Percentiles rank a stretch among this genome's conserved stretches.
Conservation (phyloP, 495 filamentous ascomycete genomes). For the Penicillium salamii region DNA sequence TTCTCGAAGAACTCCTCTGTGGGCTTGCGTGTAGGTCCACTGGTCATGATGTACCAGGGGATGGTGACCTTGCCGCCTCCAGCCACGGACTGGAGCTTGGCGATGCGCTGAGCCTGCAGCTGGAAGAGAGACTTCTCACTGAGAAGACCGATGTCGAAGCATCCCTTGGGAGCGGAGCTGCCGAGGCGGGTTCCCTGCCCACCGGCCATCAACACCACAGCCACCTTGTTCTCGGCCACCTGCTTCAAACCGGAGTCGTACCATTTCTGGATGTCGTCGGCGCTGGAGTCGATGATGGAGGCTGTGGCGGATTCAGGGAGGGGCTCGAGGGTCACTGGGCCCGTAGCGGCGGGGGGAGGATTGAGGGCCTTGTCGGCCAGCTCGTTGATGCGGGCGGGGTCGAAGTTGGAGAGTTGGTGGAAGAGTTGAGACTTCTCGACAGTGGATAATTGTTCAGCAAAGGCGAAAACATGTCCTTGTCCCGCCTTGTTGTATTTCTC, state of each 20-base stretch:
- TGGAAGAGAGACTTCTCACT: conserved; percentile 95
- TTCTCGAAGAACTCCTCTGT: conserved; percentile 92
- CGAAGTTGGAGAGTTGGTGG: conserved; percentile 75
- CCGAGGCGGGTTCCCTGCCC: conserved; percentile 94
- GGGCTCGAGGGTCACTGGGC: conserved; percentile 69
- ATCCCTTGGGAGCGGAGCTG: conserved; percentile 93
- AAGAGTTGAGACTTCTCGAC: conserved; percentile 76
- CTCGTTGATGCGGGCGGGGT: conserved; percentile 79
- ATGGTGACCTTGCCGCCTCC: conserved; percentile 67
- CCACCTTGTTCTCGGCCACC: conserved; percentile 86
- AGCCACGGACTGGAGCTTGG: conserved; percentile 79
- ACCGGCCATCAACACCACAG: conserved; percentile 94
- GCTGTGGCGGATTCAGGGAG: conserved; percentile 85
- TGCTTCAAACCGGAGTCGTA: conserved; percentile 79
- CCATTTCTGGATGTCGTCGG: conserved; percentile 78
- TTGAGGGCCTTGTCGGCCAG: conserved; percentile 78
- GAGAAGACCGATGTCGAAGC: conserved; percentile 90
- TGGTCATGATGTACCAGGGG: conserved; percentile 99
- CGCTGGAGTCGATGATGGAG: conserved; percentile 86
- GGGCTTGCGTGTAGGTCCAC: conserved; percentile 86
- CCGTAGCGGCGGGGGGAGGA: conserved; percentile 56
- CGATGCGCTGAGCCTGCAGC: conserved; percentile 92
- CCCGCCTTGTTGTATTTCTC: conserved; percentile 73
- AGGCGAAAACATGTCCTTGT: conserved; percentile 90
- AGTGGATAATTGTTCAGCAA: conserved; percentile 73